Conservation (phyloP, 495 filamentous ascomycete genomes). For the Penicillium turbatum region DNA sequence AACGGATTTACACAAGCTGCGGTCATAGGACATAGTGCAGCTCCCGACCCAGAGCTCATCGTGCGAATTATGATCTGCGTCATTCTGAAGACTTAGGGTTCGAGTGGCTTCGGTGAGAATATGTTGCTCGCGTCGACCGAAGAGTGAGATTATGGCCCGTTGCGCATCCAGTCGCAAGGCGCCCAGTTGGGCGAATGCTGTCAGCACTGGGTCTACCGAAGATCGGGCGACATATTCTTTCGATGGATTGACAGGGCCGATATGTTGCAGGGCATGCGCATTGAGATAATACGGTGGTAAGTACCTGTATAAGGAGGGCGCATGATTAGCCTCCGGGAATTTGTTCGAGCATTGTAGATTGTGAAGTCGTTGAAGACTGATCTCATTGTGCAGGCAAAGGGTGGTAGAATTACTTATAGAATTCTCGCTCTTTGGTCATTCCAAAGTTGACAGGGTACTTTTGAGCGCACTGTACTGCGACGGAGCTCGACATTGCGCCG, state of each 20-base stretch:
- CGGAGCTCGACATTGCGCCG: constrained; percentile 10
- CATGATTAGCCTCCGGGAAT: constrained; percentile 1
- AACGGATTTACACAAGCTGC: constrained; percentile 44
- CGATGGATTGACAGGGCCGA: constrained; percentile 1
- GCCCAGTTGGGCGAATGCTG: constrained; percentile 58
- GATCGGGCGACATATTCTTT: constrained; percentile 10
- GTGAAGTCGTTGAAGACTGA: neutral
- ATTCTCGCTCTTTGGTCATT: constrained; percentile 22
- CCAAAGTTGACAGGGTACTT: constrained; percentile 4
- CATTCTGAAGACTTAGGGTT: constrained; percentile 42
- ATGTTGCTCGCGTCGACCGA: constrained; percentile 51
- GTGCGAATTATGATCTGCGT: constrained; percentile 25
- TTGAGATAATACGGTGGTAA: constrained; percentile 18
- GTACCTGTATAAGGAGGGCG: constrained; percentile 11
- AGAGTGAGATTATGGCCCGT: constrained; percentile 54
- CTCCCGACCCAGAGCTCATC: constrained; percentile 41
- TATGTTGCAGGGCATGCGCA: constrained; percentile 8
- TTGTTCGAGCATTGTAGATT: neutral
- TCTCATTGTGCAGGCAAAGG: neutral
- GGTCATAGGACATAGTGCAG: constrained; percentile 36
- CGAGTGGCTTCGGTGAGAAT: constrained; percentile 59
- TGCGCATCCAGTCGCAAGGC: constrained; percentile 47
- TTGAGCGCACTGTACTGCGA: neutral
- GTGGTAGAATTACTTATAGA: constrained; percentile 19
- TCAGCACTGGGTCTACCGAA: constrained; percentile 51